Evolutionary conservation across 192 early-diverging fungal species (phyloP).

Genomic region (Phlyctochytrium arcticum): DNA sequence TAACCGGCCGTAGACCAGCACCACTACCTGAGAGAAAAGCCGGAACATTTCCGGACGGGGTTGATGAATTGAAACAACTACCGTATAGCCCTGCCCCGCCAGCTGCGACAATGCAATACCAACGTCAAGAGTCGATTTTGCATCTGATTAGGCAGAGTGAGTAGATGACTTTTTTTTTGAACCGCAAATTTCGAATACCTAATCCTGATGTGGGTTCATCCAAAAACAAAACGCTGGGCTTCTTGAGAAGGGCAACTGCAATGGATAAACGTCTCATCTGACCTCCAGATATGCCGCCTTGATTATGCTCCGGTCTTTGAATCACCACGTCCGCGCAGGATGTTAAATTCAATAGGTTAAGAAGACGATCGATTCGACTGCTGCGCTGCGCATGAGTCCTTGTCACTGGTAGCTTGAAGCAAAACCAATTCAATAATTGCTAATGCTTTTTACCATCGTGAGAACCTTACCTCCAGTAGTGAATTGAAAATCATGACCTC

Average conservation of each 20-base stretch:
- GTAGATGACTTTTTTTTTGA: too few species aligned
- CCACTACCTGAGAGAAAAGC: conserved; percentile 74
- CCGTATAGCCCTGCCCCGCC: conserved; percentile 50
- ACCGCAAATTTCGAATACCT: background rate
- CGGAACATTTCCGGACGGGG: conserved; percentile 77
- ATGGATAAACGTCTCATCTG: conserved; percentile 23
- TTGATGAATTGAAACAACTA: conserved; percentile 67
- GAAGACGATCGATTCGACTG: conserved; percentile 13
- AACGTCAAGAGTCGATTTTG: conserved; percentile 13
- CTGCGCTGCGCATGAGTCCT: background rate
- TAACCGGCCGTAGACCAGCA: conserved; percentile 43
- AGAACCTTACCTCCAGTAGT: conserved; percentile 30
- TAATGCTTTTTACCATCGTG: background rate
- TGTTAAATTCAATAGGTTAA: conserved; percentile 11
- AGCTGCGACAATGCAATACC: conserved; percentile 11
- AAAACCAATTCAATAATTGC: conserved; percentile 27
- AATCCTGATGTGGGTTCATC: conserved; percentile 23
- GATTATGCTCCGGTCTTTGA: conserved; percentile 10
- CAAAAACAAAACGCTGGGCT: conserved; percentile 28
- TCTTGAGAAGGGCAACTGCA: conserved; percentile 18
- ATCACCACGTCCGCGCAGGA: conserved; percentile 25
- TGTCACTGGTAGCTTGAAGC: conserved; percentile 5
- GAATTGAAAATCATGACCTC: conserved; percentile 43
- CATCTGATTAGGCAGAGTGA: background rate
- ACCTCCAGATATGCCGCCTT: conserved; percentile 29